These are phyloP conservation scores for Lathyrus oleraceus DNA, from an alignment of 306 rosid species.

Conservation along the genomic window DNA sequence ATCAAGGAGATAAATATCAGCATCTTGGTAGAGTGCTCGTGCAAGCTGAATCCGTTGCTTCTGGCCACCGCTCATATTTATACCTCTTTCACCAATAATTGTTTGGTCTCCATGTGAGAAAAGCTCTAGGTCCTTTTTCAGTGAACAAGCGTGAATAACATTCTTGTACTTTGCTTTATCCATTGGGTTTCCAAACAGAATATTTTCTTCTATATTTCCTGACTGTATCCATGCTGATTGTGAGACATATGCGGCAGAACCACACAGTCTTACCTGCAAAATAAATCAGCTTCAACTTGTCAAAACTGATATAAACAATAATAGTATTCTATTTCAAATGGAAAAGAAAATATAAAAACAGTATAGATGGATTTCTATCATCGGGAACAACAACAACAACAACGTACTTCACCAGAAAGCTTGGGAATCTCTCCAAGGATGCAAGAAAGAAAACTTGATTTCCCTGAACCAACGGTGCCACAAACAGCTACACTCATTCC, in stretches of 20 bases:
- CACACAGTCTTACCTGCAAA: constrained; percentile 84
- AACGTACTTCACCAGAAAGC: constrained; percentile 90
- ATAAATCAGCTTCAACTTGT: constrained; percentile 19
- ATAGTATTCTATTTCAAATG: background rate
- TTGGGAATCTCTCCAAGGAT: constrained; percentile 96
- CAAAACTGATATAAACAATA: constrained; percentile 18
- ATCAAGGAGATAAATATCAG: constrained; percentile 95
- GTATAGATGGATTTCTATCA: constrained; percentile 35
- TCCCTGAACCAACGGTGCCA: constrained; percentile 94
- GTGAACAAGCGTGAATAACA: constrained; percentile 85
- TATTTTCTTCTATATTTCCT: constrained; percentile 90
- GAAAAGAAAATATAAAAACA: background rate
- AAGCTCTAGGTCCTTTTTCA: constrained; percentile 86
- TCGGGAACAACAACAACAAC: constrained; percentile 2
- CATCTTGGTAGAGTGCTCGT: constrained; percentile 97
- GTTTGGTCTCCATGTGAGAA: constrained; percentile 92
- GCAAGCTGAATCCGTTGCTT: constrained; percentile 69
- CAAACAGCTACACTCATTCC: constrained; percentile 95
- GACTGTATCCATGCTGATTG: constrained; percentile 97
- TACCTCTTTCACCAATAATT: constrained; percentile 94
- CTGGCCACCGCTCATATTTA: constrained; percentile 95
- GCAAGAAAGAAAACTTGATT: constrained; percentile 94
- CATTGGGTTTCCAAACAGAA: constrained; percentile 83
- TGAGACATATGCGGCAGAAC: constrained; percentile 83
- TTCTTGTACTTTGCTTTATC: constrained; percentile 92